Evolutionary conservation across 1,284 basidiomycete species (phyloP), one percentile per base, ranked within the genome.

Genomic region (Wolfiporia cocos): DNA sequence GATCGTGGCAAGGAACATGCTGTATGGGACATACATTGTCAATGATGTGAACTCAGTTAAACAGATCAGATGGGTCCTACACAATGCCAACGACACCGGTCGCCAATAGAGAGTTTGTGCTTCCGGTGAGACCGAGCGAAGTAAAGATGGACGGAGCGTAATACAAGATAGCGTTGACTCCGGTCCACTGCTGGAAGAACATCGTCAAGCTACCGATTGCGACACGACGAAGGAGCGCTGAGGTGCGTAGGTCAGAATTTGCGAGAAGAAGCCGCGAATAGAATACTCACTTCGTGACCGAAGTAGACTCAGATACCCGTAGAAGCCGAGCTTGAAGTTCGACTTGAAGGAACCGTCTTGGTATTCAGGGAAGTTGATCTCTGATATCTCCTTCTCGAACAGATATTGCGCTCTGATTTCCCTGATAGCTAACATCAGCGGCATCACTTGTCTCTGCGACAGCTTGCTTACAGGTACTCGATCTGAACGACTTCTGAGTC

Each of bases 31-130:
- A 19, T 21, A 20, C 5, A 18, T 11, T 14, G 18, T 20, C 34
- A 23, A 5, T 10, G 20, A 18, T 7, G 10, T 23, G 17, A 11
- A 18, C 20, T 10, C 32, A 20, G 20, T 20, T 14, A 21, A 37
- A 14, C 21, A 26, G 17, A 49, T 49, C 34, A 33, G 2, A 33
- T 3, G 12, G 48, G 2, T 66, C 77, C 34, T 66, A 81, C 75
- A 77, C 82, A 53, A 91, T 78, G 36, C 88, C 88, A 43, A 90
- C 88, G 10, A 91, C 78, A 38, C 88, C 89, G 9, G 88, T 91
- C 1, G 87, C 85, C 24, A 91, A 70, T 1, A 89, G 69, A 0
- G 73, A 75, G 28, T 68, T 73, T 0, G 81, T 71, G 52, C 74
- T 81, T 2, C 79, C 78, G 1, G 66, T 71, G 33, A 84, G 59